These are phyloP conservation scores for Mycosphaerella sp. DNA, from an alignment of 2,329 filamentous ascomycete genomes.

Conservation along the genomic window DNA sequence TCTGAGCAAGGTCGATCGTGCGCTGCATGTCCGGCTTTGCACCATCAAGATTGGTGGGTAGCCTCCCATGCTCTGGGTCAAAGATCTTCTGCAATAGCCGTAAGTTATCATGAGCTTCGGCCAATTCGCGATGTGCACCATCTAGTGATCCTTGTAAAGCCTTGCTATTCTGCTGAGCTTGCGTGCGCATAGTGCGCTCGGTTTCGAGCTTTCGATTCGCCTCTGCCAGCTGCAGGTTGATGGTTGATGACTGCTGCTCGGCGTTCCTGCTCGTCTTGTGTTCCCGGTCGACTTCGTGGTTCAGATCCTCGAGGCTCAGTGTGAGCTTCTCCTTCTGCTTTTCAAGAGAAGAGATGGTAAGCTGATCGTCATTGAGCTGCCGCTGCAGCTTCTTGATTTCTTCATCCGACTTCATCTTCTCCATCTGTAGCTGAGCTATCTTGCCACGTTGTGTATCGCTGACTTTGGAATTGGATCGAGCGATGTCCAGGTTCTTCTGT, in stretches of 20 bases:
- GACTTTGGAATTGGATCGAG: slow-evolving; percentile 77
- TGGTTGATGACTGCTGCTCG: slow-evolving; percentile 76
- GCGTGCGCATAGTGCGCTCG: slow-evolving; percentile 74
- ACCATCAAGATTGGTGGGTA: slow-evolving; percentile 60
- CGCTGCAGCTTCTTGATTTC: slow-evolving; percentile 73
- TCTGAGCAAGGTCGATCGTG: slow-evolving; percentile 70
- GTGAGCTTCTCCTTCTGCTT: slow-evolving; percentile 93
- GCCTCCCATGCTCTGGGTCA: slow-evolving; percentile 56
- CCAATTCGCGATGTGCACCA: slow-evolving; percentile 70
- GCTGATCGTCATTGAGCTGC: slow-evolving; percentile 77
- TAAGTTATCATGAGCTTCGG: slow-evolving; percentile 72
- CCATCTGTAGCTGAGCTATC: slow-evolving; percentile 67
- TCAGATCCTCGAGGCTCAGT: slow-evolving; percentile 81
- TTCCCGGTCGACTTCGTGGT: slow-evolving; percentile 83
- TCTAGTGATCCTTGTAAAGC: slow-evolving; percentile 75
- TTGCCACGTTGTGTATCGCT: slow-evolving; percentile 77
- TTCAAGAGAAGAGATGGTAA: slow-evolving; percentile 75
- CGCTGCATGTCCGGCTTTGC: slow-evolving; percentile 61
- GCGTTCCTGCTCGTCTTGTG: slow-evolving; percentile 84
- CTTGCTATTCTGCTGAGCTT: slow-evolving; percentile 79
- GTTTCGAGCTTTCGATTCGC: slow-evolving; percentile 84
- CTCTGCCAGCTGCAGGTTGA: slow-evolving; percentile 78
- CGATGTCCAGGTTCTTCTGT: slow-evolving; percentile 94
- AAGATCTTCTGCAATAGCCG: slow-evolving; percentile 79
- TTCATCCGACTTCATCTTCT: slow-evolving; percentile 78